Base-by-base conservation (phyloP, 2,329 filamentous ascomycete genomes). In the Gaeumannomyces tritici region DNA sequence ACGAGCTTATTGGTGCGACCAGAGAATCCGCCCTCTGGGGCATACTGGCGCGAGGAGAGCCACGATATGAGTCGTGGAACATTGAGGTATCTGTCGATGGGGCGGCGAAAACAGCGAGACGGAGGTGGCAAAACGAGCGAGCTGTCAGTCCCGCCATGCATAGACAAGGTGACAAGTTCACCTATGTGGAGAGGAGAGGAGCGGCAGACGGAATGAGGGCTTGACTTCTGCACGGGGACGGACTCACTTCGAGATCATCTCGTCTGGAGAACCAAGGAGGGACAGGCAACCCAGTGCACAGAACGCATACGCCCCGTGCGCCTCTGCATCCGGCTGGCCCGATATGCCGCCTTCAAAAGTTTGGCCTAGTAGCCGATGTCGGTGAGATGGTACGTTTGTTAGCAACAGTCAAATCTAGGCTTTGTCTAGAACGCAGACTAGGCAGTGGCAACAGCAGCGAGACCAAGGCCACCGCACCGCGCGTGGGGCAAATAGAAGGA, bases 1-100 rank as follows among this genome's bases (percentile, higher is more conserved):
- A 98, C 95, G 35, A 99, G 83, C 77, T 99, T 99, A 80, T 98
- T 98, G 31, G 93, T 96, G 68, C 95, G 89, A 65, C 95, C 95
- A 55, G 91, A 89, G 71, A 96, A 93, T 47, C 95, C 95, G 66
- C 93, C 93, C 74, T 98, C 95, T 4, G 93, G 95, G 33, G 87
- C 86, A 73, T 93, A 90, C 74, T 99, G 95, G 64, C 92, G 88
- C 57, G 90, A 87, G 9, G 91, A 93, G 54, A 99, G 84, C 92
- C 95, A 99, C 64, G 88, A 86, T 59, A 95, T 82, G 62, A 99
- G 82, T 61, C 86, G 80, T 65, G 87, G 83, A 62, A 97, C 76
- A 74, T 98, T 82, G 64, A 99, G 83, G 74, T 88, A 87, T 72
- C 88, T 91, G 31, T 31, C 18, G 60, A 26, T 61, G 65, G 65